phyloP scores from a whole-genome alignment of 1,284 basidiomycete genomes.

The Cystobasidiaceae sp. region DNA sequence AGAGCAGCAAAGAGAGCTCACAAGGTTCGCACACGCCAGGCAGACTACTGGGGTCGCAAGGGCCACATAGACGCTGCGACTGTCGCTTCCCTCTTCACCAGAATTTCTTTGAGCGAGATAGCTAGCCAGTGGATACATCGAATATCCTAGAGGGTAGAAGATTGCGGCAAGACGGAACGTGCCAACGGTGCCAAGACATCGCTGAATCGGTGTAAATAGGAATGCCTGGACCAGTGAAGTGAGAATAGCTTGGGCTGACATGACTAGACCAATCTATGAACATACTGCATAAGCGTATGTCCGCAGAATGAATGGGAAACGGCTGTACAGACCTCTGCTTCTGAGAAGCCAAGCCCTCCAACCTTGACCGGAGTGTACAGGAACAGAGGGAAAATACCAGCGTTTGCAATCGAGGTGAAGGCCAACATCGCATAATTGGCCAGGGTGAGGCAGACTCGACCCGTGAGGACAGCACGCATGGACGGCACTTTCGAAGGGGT shows the following conservation, averaged over 20 bases:
- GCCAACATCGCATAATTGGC: conserved; percentile 30
- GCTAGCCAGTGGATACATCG: conserved; percentile 44
- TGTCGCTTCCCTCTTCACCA: not conserved
- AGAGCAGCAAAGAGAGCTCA: not conserved
- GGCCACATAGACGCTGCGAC: not conserved
- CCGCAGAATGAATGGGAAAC: too few relatives aligned
- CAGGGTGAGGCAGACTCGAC: conserved; percentile 19
- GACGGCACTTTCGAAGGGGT: not conserved
- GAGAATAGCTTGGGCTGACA: conserved; percentile 43
- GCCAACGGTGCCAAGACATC: conserved; percentile 43
- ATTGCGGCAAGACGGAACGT: conserved; percentile 44
- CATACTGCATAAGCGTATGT: not conserved
- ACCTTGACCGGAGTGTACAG: conserved; percentile 34
- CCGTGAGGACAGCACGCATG: conserved; percentile 13
- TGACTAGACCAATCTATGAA: conserved; percentile 41
- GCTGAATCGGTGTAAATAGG: conserved; percentile 47
- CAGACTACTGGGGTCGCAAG: not conserved
- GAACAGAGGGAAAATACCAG: conserved; percentile 38
- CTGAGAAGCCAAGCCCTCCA: conserved; percentile 34
- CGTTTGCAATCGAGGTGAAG: conserved; percentile 14
- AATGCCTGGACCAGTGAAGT: conserved; percentile 44
- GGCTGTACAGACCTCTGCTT: not conserved
- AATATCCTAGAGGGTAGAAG: conserved; percentile 44
- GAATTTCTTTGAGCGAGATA: conserved; percentile 32
- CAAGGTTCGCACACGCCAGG: conserved; percentile 14